A percentile compares a stretch with the other conserved stretches of the same genome.
phyloP scores from a whole-genome alignment of 352 stramenopile species.

The Pilasporangium apinafurcum region DNA sequence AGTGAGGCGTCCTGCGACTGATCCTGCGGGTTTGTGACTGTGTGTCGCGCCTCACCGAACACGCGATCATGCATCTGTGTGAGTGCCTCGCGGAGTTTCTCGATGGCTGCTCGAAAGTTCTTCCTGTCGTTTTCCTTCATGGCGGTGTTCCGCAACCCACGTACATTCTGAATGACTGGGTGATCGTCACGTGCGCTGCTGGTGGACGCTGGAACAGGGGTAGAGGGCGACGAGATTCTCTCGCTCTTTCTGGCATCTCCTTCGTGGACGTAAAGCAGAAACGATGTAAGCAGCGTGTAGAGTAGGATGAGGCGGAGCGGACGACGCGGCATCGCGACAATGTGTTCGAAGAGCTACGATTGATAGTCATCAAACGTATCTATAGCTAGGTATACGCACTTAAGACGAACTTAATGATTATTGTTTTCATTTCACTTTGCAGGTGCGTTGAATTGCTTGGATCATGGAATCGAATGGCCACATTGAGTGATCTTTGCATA shows the following conservation, averaged over 20 bases:
- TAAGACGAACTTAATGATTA: not conserved
- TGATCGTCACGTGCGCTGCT: slow-evolving; percentile 17
- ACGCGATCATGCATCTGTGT: slow-evolving; percentile 62
- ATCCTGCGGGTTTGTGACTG: slow-evolving; percentile 43
- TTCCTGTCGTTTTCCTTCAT: slow-evolving; percentile 73
- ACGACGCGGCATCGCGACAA: slow-evolving; percentile 1
- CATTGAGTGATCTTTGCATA: too few relatives aligned
- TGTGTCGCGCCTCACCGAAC: slow-evolving; percentile 43
- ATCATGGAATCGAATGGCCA: not conserved
- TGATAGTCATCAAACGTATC: not conserved
- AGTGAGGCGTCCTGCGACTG: slow-evolving; percentile 65
- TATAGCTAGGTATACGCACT: not conserved
- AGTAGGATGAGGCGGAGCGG: slow-evolving; percentile 3
- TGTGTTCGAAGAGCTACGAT: not conserved
- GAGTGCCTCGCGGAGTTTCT: slow-evolving; percentile 61
- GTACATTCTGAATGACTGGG: slow-evolving; percentile 58
- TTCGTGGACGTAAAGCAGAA: slow-evolving; percentile 9
- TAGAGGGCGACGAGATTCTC: not conserved
- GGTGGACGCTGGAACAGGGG: not conserved
- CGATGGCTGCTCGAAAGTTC: slow-evolving; percentile 38
- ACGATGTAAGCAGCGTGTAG: slow-evolving; percentile 14
- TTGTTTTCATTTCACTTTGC: not conserved
- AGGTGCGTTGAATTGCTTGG: not conserved
- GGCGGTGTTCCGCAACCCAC: slow-evolving; percentile 62
- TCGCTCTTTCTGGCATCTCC: slow-evolving; percentile 6